phyloP scores from a whole-genome alignment of 169 alveolate genomes.

The Amoebophrya sp. region DNA sequence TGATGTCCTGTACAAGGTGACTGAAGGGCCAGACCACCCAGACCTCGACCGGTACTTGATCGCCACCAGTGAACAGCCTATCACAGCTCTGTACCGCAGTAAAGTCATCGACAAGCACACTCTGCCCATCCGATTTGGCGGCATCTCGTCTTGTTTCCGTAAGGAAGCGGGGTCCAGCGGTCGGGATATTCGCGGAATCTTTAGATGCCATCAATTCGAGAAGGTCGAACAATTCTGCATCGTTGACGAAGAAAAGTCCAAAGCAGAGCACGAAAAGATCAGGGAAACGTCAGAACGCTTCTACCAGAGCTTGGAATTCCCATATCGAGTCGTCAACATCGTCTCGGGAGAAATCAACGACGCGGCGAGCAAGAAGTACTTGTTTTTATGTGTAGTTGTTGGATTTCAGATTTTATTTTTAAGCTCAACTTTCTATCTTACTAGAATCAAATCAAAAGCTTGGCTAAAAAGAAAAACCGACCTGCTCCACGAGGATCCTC shows the following conservation, averaged over 20 bases:
- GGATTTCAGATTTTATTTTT: too few relatives aligned
- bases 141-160: constrained; percentile 94
- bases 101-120: constrained; percentile 63
- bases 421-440: too few relatives aligned
- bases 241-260: constrained; percentile 67
- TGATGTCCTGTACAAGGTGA: constrained; percentile 85
- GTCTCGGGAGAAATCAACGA: constrained; percentile 97
- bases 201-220: constrained; percentile 96
- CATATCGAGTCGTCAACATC: constrained; percentile 87
- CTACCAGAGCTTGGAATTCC: constrained; percentile 86
- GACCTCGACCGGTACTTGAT: constrained; percentile 79
- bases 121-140: constrained; percentile 84
- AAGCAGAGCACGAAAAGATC: constrained; percentile 87
- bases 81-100: constrained; percentile 82
- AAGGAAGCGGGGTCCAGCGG: constrained; percentile 99
- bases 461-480: too few relatives aligned
- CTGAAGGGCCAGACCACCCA: constrained; percentile 32
- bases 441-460: too few relatives aligned
- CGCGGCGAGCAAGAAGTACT: constrained; percentile 95
- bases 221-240: constrained; percentile 95
- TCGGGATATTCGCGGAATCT: constrained; percentile 94
- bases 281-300: constrained; percentile 86
- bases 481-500: too few relatives aligned
- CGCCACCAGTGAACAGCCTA: constrained; percentile 99
- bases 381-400: background rate